Conservation (phyloP, 108 stramenopile genomes). For the Cyclotella kingstonii region DNA sequence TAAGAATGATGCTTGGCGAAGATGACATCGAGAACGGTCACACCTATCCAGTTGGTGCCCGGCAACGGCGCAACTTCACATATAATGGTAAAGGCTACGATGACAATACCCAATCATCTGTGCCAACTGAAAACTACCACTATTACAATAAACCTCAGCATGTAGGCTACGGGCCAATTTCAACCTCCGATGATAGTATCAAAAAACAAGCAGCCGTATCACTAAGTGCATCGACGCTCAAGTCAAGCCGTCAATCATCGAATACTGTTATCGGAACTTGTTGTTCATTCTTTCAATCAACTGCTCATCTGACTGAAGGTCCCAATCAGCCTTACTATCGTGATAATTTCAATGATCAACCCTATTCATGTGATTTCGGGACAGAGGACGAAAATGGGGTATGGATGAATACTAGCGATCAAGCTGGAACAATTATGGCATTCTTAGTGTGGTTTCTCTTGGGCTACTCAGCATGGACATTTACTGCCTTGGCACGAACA, state of each 20-base stretch:
- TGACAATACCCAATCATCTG: conserved; percentile 24
- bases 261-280: not conserved
- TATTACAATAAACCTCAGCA: conserved; percentile 2
- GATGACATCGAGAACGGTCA: conserved; percentile 33
- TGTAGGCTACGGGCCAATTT: conserved; percentile 9
- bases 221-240: conserved; percentile 17
- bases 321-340: conserved; percentile 52
- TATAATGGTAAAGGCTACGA: conserved; percentile 3
- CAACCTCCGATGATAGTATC: conserved; percentile 13
- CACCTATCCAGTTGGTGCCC: conserved; percentile 17
- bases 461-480: conserved; percentile 60
- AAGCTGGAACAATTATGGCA: conserved; percentile 76
- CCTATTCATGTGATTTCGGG: conserved; percentile 64
- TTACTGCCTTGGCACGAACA: conserved; percentile 58
- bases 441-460: conserved; percentile 75
- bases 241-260: conserved; percentile 14
- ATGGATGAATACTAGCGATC: conserved; percentile 77
- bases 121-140: conserved; percentile 14
- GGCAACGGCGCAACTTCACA: conserved; percentile 28
- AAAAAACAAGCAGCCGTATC: conserved; percentile 34
- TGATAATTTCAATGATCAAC: conserved; percentile 68
- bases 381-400: conserved; percentile 69
- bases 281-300: conserved; percentile 19
- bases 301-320: conserved; percentile 40
- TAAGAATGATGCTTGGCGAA: conserved; percentile 43